phyloP scores from a whole-genome alignment of 768 basidiomycete species.

The Boletellus sp. region DNA sequence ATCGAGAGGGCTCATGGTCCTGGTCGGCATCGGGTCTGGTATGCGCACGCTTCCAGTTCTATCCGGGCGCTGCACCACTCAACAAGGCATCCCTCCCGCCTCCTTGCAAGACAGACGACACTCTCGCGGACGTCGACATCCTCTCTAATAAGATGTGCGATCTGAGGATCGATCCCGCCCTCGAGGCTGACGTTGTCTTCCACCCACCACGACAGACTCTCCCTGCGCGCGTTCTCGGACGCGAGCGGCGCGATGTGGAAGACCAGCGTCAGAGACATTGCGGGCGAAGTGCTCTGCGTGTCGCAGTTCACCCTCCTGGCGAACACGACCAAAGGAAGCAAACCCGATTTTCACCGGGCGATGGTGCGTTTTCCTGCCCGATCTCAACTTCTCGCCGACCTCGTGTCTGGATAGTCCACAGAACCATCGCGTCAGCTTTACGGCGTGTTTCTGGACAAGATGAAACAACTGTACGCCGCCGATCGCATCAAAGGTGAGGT shows the following conservation, averaged over 20 bases:
- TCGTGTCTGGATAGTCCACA: constrained; percentile 45
- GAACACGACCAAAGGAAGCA: constrained; percentile 81
- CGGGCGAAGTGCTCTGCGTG: constrained; percentile 89
- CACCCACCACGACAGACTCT: constrained; percentile 52
- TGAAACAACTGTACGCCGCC: constrained; percentile 62
- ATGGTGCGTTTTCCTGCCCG: constrained; percentile 58
- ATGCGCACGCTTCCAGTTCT: constrained; percentile 24
- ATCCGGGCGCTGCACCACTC: constrained; percentile 1
- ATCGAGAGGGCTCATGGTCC: constrained; percentile 80
- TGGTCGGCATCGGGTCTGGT: constrained; percentile 87
- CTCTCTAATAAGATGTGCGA: constrained; percentile 80
- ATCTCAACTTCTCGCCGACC: not conserved
- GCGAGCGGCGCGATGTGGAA: constrained; percentile 76
- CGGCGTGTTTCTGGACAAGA: constrained; percentile 61
- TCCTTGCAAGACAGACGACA: constrained; percentile 67
- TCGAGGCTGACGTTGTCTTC: constrained; percentile 6
- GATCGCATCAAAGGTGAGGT: constrained; percentile 73
- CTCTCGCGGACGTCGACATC: constrained; percentile 60
- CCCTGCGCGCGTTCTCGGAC: constrained; percentile 71
- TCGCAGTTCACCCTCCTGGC: constrained; percentile 93
- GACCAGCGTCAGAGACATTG: constrained; percentile 78
- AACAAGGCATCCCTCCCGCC: not conserved
- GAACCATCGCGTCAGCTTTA: constrained; percentile 70
- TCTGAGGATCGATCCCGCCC: not conserved
- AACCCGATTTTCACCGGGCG: constrained; percentile 89